Evolutionary conservation across 805 yeast species (phyloP), one percentile per base, ranked within the genome.

Genomic region (Naumovozyma dairenensis): DNA sequence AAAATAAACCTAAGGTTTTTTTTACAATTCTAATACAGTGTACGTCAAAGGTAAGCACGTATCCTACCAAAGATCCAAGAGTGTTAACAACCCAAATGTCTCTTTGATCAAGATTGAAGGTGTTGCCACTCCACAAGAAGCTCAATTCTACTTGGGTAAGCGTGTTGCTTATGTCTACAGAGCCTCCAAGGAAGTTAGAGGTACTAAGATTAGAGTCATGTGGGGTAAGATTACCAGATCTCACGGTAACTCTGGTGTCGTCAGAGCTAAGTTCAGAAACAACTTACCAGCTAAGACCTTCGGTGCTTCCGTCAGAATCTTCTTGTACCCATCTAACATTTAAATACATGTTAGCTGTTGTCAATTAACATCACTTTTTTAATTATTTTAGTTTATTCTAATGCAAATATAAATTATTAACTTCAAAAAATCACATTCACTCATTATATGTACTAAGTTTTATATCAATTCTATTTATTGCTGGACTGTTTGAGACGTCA

Each of bases 21-120:
- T 16, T n/a, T 31, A 4, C 29, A 17, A 25, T 30, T 29, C 36
- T 27, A 26, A 38, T 47, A 46, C 65, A 83, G 93, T 92, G 75
- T 92, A 92, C 96, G 97, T 92, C 73, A 92, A 89, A 80, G 98
- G 97, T 74, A 92, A 89, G 80, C 98, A 92, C 82, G 68, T 92
- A 66, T 87, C 96, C 61, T 92, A 89, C 94, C 97, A 92, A 79
- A 93, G 98, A 77, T 86, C 96, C 60, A 92, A 92, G 86, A 78
- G 78, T 70, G 84, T 81, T 66, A 86, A 80, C 80, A 84, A 92
- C 93, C 96, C 98, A 69, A 81, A 84, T 75, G 83, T 83, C 59
- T 92, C 98, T 51, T 78, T 92, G 69, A 74, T 92, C 68, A 83
- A 92, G 77, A 80, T 89, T 63, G 98, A 92, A 76, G 94, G 94